A percentile compares a stretch with the other conserved stretches of the same genome.
Conservation (phyloP, 108 stramenopile species). For the Skeletonema potamos region DNA sequence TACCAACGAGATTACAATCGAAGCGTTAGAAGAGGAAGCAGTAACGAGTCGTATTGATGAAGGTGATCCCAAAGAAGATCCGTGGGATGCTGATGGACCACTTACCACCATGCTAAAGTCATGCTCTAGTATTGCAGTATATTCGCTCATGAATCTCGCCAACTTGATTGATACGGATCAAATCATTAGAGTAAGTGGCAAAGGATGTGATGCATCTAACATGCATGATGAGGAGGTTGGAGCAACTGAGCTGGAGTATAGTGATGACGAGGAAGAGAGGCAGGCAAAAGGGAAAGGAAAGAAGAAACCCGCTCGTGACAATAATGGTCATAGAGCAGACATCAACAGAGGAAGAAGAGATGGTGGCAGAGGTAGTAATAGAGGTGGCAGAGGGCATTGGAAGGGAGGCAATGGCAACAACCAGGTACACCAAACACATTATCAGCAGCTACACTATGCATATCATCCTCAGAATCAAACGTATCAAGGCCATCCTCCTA, state of each 20-base stretch:
- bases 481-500: not conserved
- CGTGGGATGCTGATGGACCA: constrained; percentile 63
- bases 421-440: not conserved
- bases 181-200: constrained; percentile 63
- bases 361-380: not conserved
- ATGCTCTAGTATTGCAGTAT: constrained; percentile 46
- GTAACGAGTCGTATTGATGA: not conserved
- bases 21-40: not conserved
- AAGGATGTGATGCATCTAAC: constrained; percentile 88
- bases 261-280: constrained; percentile 84
- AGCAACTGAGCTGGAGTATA: constrained; percentile 67
- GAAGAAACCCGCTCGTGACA: constrained; percentile 10
- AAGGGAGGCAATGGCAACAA: constrained; percentile 8
- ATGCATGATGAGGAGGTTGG: constrained; percentile 82
- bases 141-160: constrained; percentile 59
- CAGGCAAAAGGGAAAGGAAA: constrained; percentile 52
- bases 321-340: constrained; percentile 12
- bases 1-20: not conserved
- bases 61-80: constrained; percentile 36
- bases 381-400: constrained; percentile 6
- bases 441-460: not conserved
- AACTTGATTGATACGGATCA: constrained; percentile 65
- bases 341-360: not conserved
- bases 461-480: not conserved
- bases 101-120: constrained; percentile 48